Evolutionary conservation across 345 rosid genomes (phyloP).

Genomic region (Murraya paniculata): DNA sequence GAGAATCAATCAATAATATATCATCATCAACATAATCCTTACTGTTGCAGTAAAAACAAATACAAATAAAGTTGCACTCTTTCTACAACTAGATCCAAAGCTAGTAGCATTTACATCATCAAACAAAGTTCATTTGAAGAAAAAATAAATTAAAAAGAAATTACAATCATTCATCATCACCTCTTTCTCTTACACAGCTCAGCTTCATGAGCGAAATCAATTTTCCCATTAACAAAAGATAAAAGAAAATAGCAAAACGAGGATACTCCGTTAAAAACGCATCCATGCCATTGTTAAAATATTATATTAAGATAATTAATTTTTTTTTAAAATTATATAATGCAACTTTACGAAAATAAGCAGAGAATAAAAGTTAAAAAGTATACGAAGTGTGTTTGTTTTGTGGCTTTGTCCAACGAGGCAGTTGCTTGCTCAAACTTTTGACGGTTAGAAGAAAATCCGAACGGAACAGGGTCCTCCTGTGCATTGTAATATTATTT

Average conservation of each 20-base stretch:
- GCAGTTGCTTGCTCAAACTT: constrained; percentile 14
- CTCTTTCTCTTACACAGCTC: constrained; percentile 24
- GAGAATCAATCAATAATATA: constrained; percentile 5
- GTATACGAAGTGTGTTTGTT: constrained; percentile 16
- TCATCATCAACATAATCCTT: constrained; percentile 4
- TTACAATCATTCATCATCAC: constrained; percentile 22
- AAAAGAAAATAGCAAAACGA: constrained; percentile 28
- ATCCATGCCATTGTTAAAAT: constrained; percentile 37
- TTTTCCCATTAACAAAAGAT: neutral
- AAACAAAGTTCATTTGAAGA: neutral
- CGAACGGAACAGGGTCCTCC: constrained; percentile 12
- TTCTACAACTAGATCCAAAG: neutral
- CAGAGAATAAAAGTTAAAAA: neutral
- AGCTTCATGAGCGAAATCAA: constrained; percentile 27
- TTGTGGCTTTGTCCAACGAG: constrained; percentile 19
- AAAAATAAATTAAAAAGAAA: neutral
- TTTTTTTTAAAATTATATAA: neutral
- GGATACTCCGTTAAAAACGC: constrained; percentile 68
- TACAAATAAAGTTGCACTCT: constrained; percentile 9
- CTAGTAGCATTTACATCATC: constrained; percentile 22
- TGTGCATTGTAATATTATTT: constrained; percentile 14
- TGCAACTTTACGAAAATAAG: neutral
- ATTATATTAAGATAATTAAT: constrained; percentile 11
- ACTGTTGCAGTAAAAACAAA: neutral
- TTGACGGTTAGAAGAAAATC: constrained; percentile 34